These are phyloP conservation scores for Saccharomyces paradoxus DNA, from an alignment of 805 yeast genomes.

Conservation along the genomic window DNA sequence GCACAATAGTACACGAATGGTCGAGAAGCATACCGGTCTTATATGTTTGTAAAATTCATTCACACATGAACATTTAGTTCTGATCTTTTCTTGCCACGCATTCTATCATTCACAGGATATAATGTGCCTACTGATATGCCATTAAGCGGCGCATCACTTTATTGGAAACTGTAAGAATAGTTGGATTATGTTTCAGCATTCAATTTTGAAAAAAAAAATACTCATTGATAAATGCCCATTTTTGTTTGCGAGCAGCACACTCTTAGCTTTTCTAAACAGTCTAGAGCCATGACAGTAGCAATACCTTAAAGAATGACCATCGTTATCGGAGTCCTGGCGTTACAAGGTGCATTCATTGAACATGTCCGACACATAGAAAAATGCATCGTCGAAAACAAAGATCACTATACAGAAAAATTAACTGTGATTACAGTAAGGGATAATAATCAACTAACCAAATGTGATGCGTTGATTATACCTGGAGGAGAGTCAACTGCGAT, in stretches of 20 bases:
- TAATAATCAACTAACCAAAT: constrained; percentile 37
- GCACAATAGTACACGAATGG: no score
- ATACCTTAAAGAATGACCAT: constrained; percentile 2
- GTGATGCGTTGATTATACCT: constrained; percentile 61
- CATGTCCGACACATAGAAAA: constrained; percentile 46
- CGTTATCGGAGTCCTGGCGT: constrained; percentile 60
- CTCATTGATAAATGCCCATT: background rate
- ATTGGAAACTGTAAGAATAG: background rate
- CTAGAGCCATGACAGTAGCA: no score
- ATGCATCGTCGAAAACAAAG: constrained; percentile 24
- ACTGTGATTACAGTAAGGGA: constrained; percentile 44
- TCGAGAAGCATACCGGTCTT: background rate
- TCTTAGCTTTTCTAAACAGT: no score
- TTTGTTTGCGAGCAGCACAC: background rate
- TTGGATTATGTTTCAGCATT: background rate
- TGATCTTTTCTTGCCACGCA: background rate
- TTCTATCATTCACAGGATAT: background rate
- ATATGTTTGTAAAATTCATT: background rate
- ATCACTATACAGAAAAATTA: constrained; percentile 21
- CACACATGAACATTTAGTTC: background rate
- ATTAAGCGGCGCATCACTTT: background rate
- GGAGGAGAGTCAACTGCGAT: constrained; percentile 66
- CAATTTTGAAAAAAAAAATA: background rate
- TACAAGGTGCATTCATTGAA: constrained; percentile 74
- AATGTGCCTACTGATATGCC: background rate